A percentile compares a stretch with the other conserved stretches of the same genome.
Conservation (phyloP, 2,329 filamentous ascomycete genomes). For the Endocalyx cinctus region DNA sequence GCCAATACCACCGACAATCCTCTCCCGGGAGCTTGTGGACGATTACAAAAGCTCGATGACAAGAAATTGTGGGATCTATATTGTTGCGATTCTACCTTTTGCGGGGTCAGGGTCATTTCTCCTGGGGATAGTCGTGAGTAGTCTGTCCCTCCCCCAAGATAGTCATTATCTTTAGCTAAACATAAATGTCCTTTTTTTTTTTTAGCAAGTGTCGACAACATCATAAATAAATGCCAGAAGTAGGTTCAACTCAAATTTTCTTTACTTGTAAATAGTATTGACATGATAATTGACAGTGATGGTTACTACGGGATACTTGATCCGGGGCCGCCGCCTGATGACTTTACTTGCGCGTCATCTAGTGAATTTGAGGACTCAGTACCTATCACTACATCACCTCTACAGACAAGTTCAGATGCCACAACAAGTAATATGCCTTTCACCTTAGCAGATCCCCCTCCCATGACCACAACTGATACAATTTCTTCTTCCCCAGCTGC, state of each 20-base stretch:
- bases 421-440: no score
- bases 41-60: no score
- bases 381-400: constrained; percentile 1
- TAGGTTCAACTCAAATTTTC: constrained; percentile 24
- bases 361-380: no score
- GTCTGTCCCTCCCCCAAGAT: no score
- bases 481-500: no score
- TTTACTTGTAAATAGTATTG: constrained; percentile 5
- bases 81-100: constrained; percentile 46
- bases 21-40: no score
- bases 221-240: constrained; percentile 49
- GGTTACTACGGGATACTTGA: constrained; percentile 22
- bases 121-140: constrained; percentile 41
- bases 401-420: no score
- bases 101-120: constrained; percentile 38
- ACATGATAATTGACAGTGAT: constrained; percentile 16
- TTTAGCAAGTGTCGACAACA: constrained; percentile 45
- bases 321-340: no score
- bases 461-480: neutral
- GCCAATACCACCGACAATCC: no score
- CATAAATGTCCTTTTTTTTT: no score
- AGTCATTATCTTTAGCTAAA: no score
- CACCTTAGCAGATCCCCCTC: neutral
- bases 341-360: no score
- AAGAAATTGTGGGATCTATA: constrained; percentile 42